Evolutionary conservation across 1,139 yeast genomes (phyloP), one percentile per base, ranked within the genome.

Genomic region (Scheffersomyces stambukii): DNA sequence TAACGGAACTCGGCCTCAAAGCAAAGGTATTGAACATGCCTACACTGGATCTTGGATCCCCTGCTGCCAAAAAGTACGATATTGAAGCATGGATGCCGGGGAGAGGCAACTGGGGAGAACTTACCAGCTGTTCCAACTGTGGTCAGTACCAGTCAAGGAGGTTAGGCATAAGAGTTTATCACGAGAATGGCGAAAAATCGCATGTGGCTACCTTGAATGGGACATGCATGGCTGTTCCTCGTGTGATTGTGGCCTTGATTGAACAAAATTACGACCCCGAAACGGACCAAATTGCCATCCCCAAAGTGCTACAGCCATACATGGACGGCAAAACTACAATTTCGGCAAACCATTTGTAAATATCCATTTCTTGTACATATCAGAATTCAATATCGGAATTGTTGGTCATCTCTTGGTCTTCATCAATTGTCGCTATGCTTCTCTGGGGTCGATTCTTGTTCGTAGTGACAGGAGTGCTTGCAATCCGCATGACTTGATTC

Each of bases 81-180:
- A 84, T 89, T 32, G 99, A 93, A 54, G 96, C 93, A 0, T 86
- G 96, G 91, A 91, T 93, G 96, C 98, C 97, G 0, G 97, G 98
- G 2, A 74, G 96, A 45, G 86, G 86, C 2, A 57, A 60, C 2
- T 93, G 95, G 86, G 99, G 99, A 3, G 99, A 93, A 49, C 68
- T 91, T 19, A 80, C 95, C 1, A 85, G 96, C 23, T 68, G 93
- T 2, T 88, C 97, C 2, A 91, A 89, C 48, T 93, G 99, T 54
- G 76, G 89, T 3, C 97, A 89, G 44, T 93, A 76, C 52, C 99
- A 93, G 56, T 63, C 95, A 6, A 70, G 96, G 53, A 69, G 98
- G 43, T 65, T 91, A 43, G 79, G 82, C 24, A 81, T 93, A 8
- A 75, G 74, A 33, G n/a, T n/a, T n/a, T 75, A 60, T 38, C 61